Conservation (phyloP, 2,329 filamentous ascomycete species). For the Elsinoe australis region DNA sequence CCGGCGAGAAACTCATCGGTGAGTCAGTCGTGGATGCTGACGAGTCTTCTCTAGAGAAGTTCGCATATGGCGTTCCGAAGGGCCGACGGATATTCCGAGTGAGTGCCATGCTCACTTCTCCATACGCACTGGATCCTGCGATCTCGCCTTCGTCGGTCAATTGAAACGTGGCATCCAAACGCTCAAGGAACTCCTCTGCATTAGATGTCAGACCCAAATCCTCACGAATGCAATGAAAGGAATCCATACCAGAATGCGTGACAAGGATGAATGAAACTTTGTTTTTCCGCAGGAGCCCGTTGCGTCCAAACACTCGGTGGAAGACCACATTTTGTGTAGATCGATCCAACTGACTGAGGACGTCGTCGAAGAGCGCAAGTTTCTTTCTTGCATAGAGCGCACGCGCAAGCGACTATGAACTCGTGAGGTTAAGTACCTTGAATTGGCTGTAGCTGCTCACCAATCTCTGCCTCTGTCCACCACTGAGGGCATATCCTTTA, state of each 20-base stretch:
- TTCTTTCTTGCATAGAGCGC: conserved; percentile 45
- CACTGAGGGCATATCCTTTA: conserved; percentile 45
- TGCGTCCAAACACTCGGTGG: conserved; percentile 37
- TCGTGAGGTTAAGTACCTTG: too few relatives aligned
- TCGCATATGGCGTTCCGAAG: too few relatives aligned
- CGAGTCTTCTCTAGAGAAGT: too few relatives aligned
- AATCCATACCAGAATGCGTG: conserved; percentile 31
- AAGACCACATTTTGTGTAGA: conserved; percentile 44
- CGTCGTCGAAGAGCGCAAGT: conserved; percentile 46
- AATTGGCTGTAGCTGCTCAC: too few relatives aligned
- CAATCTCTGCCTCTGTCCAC: conserved; percentile 47
- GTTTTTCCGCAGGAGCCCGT: conserved; percentile 39
- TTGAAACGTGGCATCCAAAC: conserved; percentile 36
- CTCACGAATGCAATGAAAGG: too few relatives aligned
- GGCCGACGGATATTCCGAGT: neutral
- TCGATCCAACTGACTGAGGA: conserved; percentile 44
- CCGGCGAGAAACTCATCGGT: too few relatives aligned
- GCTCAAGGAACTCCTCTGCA: neutral
- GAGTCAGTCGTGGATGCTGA: too few relatives aligned
- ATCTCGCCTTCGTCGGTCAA: conserved; percentile 34
- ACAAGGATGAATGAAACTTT: conserved; percentile 37
- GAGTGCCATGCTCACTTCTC: neutral
- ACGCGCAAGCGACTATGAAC: conserved; percentile 43
- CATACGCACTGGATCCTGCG: conserved; percentile 23
- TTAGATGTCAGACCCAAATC: neutral